A percentile compares a stretch with the other conserved stretches of the same genome.
These are phyloP conservation scores for Pseudogymnoascus sp. DNA, from an alignment of 2,329 filamentous ascomycete species.

Conservation along the genomic window DNA sequence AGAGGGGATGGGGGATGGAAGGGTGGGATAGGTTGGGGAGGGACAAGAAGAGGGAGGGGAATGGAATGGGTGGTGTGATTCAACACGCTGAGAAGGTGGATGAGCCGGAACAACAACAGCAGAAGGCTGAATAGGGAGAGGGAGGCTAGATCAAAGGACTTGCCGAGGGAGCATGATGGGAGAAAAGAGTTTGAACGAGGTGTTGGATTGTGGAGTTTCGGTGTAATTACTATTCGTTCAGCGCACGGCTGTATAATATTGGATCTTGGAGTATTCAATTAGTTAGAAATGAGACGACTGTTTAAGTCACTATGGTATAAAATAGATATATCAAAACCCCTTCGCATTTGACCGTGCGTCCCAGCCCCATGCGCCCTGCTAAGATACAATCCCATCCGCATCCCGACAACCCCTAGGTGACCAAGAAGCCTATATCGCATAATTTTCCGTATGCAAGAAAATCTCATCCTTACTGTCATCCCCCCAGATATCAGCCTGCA, in stretches of 20 bases:
- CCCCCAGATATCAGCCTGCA: conserved; percentile 78
- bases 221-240: background rate
- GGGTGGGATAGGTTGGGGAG: background rate
- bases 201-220: background rate
- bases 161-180: background rate
- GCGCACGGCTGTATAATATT: background rate
- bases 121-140: background rate
- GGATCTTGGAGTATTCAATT: background rate
- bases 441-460: conserved; percentile 91
- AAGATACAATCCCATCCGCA: background rate
- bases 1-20: background rate
- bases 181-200: background rate
- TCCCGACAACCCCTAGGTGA: background rate
- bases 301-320: conserved; percentile 6
- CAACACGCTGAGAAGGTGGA: background rate
- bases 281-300: conserved; percentile 7
- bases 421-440: conserved; percentile 54
- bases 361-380: background rate
- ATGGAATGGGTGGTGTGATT: background rate
- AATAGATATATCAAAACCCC: conserved; percentile 1
- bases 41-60: background rate
- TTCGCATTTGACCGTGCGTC: background rate
- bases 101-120: background rate
- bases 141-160: background rate
- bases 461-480: conserved; percentile 77